These are phyloP conservation scores for Coemansia sp. DNA, from an alignment of 192 early-diverging fungal species.

Conservation along the genomic window DNA sequence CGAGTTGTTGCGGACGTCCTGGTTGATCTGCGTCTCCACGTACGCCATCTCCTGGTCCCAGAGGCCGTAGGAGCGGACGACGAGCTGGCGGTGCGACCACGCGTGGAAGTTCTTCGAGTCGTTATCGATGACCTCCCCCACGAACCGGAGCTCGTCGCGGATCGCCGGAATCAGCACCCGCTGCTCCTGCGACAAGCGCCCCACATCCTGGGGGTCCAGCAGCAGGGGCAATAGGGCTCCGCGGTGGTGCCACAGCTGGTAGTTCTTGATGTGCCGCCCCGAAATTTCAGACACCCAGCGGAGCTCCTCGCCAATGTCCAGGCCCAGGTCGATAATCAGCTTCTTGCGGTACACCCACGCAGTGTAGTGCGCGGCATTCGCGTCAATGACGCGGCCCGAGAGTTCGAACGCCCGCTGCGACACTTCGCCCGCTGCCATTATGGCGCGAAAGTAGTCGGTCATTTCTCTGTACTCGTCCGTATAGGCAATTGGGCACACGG, in stretches of 20 bases:
- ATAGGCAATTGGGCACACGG: constrained; percentile 49
- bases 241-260: constrained; percentile 86
- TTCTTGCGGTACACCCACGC: constrained; percentile 93
- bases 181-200: constrained; percentile 34
- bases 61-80: constrained; percentile 67
- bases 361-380: constrained; percentile 94
- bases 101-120: constrained; percentile 99
- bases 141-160: constrained; percentile 71
- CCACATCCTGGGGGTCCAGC: constrained; percentile 15
- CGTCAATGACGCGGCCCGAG: constrained; percentile 74
- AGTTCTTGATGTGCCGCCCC: constrained; percentile 83
- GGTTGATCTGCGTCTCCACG: constrained; percentile 66
- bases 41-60: constrained; percentile 83
- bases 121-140: constrained; percentile 64
- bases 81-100: constrained; percentile 98
- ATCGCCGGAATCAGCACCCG: constrained; percentile 34
- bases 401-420: constrained; percentile 80
- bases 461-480: constrained; percentile 45
- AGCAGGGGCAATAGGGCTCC: constrained; percentile 27
- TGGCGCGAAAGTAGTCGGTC: constrained; percentile 90
- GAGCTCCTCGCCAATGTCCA: constrained; percentile 72
- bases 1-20: constrained; percentile 96
- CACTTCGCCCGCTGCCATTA: constrained; percentile 68
- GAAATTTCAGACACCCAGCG: constrained; percentile 74
- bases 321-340: constrained; percentile 65